A percentile compares a stretch with the other conserved stretches of the same genome.
Evolutionary conservation across 345 rosid species (phyloP).

Genomic region (Salix udensis): DNA sequence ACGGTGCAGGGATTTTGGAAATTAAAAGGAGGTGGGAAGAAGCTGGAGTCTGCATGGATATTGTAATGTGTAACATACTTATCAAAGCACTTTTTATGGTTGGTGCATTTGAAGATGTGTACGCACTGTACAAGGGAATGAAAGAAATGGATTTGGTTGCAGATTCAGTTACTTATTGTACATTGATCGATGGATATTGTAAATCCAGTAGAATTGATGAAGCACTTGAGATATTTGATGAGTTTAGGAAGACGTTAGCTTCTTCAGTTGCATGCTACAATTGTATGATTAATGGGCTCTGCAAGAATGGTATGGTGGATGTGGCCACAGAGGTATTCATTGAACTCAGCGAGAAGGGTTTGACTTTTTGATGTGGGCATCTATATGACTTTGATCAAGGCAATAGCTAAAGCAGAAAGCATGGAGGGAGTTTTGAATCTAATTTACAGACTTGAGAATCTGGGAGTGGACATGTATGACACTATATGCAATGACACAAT

Average conservation of each 20-base stretch:
- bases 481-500: conserved; percentile 47
- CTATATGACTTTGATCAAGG: conserved; percentile 42
- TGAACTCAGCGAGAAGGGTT: conserved; percentile 51
- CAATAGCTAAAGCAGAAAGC: conserved; percentile 34
- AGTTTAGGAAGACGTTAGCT: conserved; percentile 45
- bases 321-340: conserved; percentile 52
- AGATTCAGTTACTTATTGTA: conserved; percentile 52
- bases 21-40: conserved; percentile 49
- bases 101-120: conserved; percentile 73
- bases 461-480: conserved; percentile 26
- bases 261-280: conserved; percentile 60
- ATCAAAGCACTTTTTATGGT: conserved; percentile 64
- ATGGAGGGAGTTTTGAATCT: conserved; percentile 49
- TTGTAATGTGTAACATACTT: conserved; percentile 63
- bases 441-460: conserved; percentile 38
- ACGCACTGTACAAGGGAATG: conserved; percentile 56
- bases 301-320: conserved; percentile 55
- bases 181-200: conserved; percentile 56
- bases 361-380: conserved; percentile 38
- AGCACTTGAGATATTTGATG: conserved; percentile 74
- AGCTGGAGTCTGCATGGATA: conserved; percentile 54
- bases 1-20: conserved; percentile 46
- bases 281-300: conserved; percentile 54
- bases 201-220: conserved; percentile 63
- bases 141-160: conserved; percentile 51